A percentile compares a stretch with the other conserved stretches of the same genome.
Evolutionary conservation across 192 early-diverging fungal species (phyloP).

Genomic region (Coemansia umbellata): DNA sequence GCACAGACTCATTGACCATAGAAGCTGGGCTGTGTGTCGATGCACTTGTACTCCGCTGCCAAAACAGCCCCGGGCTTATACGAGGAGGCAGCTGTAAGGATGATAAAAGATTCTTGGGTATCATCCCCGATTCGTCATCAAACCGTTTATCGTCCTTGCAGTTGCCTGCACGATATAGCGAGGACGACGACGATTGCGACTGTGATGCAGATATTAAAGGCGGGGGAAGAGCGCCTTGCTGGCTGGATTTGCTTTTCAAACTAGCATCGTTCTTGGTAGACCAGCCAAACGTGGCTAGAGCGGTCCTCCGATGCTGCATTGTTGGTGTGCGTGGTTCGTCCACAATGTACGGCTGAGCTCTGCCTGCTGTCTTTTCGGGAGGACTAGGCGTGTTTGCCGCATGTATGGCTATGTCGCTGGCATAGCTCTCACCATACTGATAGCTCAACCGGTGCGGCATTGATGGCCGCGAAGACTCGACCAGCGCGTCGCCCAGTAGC

Average conservation of each 20-base stretch:
- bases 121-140: too few relatives aligned
- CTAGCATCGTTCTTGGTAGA: conserved; percentile 1
- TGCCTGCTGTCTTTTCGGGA: conserved; percentile 15
- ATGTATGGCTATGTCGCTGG: conserved; percentile 1
- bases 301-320: conserved; percentile 31
- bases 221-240: neutral
- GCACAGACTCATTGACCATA: conserved; percentile 23
- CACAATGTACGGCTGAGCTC: conserved; percentile 13
- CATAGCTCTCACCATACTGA: conserved; percentile 8
- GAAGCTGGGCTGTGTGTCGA: conserved; percentile 47
- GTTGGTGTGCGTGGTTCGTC: conserved; percentile 23
- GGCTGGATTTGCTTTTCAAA: neutral
- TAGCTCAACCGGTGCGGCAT: conserved; percentile 27
- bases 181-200: conserved; percentile 2
- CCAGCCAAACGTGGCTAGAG: conserved; percentile 36
- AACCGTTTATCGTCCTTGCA: too few relatives aligned
- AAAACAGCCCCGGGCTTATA: conserved; percentile 18
- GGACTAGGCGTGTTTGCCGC: conserved; percentile 31
- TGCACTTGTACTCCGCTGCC: conserved; percentile 13
- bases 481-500: neutral
- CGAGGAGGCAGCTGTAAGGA: conserved; percentile 25
- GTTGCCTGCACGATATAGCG: conserved; percentile 2
- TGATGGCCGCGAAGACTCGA: conserved; percentile 3
- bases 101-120: conserved; percentile 30
- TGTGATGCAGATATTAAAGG: conserved; percentile 6